Evolutionary conservation across 1,284 basidiomycete species (phyloP).

Genomic region (Volvariella volvacea): DNA sequence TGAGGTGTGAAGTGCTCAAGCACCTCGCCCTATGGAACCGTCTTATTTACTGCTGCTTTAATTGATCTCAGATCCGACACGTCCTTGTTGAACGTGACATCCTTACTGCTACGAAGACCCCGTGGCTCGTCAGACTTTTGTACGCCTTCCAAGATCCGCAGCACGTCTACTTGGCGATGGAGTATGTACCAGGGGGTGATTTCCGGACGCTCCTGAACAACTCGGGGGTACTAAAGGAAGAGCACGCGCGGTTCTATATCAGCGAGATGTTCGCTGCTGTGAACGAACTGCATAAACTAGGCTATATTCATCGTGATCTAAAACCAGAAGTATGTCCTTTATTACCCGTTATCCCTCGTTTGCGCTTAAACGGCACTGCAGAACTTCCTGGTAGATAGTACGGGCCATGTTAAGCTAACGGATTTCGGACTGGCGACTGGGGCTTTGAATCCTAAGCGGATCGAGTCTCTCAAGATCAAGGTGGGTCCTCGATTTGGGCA

Average conservation of each 20-base stretch:
- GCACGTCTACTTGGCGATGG: constrained; percentile 94
- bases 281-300: constrained; percentile 88
- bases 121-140: constrained; percentile 87
- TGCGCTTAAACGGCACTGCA: constrained; percentile 24
- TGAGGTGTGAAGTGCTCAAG: constrained; percentile 55
- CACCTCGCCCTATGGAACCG: not conserved
- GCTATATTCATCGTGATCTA: constrained; percentile 95
- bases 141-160: constrained; percentile 93
- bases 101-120: constrained; percentile 89
- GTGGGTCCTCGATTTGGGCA: constrained; percentile 29
- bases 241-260: constrained; percentile 92
- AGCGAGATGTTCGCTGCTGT: constrained; percentile 94
- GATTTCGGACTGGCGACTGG: constrained; percentile 98
- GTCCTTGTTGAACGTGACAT: constrained; percentile 97
- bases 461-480: constrained; percentile 92
- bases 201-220: constrained; percentile 95
- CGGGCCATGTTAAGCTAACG: constrained; percentile 96
- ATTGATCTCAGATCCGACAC: constrained; percentile 65
- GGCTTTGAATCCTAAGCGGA: constrained; percentile 90
- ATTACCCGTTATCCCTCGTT: not conserved
- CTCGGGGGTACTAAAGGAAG: constrained; percentile 92
- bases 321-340: constrained; percentile 80
- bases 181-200: constrained; percentile 96
- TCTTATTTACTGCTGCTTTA: constrained; percentile 7
- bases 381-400: constrained; percentile 96